phyloP scores from a whole-genome alignment of 192 early-diverging fungal genomes.

The Spinellus fusiger region DNA sequence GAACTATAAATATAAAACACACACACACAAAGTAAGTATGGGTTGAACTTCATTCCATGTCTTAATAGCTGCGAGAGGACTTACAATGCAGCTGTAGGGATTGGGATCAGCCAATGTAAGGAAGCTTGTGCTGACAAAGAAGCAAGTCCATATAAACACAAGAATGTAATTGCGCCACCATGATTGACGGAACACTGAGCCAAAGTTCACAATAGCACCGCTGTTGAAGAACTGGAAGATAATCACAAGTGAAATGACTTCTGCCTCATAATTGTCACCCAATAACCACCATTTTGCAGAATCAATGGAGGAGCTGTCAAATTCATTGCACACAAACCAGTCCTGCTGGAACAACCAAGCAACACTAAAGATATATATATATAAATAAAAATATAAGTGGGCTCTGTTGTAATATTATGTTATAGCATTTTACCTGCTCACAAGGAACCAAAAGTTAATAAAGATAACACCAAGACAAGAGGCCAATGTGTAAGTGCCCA shows the following conservation, averaged over 20 bases:
- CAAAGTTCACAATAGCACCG: conserved; percentile 66
- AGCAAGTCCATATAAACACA: conserved; percentile 42
- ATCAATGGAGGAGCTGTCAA: conserved; percentile 59
- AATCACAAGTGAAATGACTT: conserved; percentile 51
- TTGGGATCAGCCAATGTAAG: conserved; percentile 57
- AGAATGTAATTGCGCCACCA: conserved; percentile 63
- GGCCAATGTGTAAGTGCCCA: conserved; percentile 65
- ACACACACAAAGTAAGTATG: no score
- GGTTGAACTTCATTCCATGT: not conserved
- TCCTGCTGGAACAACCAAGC: conserved; percentile 60
- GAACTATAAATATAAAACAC: conserved; percentile 36
- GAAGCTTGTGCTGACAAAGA: conserved; percentile 44
- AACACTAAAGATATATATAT: conserved; percentile 22
- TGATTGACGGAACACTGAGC: conserved; percentile 52
- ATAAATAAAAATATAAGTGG: conserved; percentile 1
- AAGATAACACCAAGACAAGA: conserved; percentile 63
- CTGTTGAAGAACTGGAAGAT: conserved; percentile 71
- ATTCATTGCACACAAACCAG: conserved; percentile 79
- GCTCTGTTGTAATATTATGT: not conserved
- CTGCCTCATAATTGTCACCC: conserved; percentile 77
- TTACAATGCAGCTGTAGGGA: conserved; percentile 32
- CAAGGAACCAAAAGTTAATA: conserved; percentile 66
- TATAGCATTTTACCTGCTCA: conserved; percentile 20
- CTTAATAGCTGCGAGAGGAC: not conserved
- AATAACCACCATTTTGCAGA: conserved; percentile 72